Evolutionary conservation across 768 basidiomycete species (phyloP), one percentile per base, ranked within the genome.

Genomic region (Hericium rajendrae): DNA sequence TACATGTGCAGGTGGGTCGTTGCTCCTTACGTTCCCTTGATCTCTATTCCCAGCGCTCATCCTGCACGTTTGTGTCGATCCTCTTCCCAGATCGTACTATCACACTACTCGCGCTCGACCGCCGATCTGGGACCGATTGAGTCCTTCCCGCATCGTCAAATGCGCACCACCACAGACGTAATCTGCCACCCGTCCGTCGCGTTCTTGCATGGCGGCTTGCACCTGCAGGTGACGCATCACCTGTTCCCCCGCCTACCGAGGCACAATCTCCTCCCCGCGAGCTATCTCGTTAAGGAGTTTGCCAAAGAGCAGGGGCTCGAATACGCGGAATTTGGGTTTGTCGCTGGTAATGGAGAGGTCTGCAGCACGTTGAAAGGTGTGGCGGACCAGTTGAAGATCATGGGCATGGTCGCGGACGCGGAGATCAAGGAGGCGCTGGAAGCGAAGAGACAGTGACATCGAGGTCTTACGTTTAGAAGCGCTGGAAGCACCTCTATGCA

Each of bases 131-230:
- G 94, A 12, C 91, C 91, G 1, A 73, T 74, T 28, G 97, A 99
- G 68, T 94, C 92, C 0, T 98, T 97, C 75, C 82, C 88, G 3
- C 86, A 91, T 64, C 86, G 97, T 15, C 97, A 99, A 70, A 74
- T 99, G 65, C 88, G 97, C 51, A 99, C 97, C n/a, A 98, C 97
- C 0, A 88, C 91, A 48, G 97, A 99, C 70, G 92, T 99, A 43
- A 82, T 90, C 59, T 98, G 97, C 71, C 82, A 84, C 2, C 77
- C 85, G 1, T 81, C 83, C 37, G 78, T 97, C 63, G 89, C 80
- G 53, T 97, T 94, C 67, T 72, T 99, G 38, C 97, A 99, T 66
- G 97, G 97, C 11, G 97, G 97, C n/a, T 81, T 99, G 18, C 92
- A 99, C 64, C 83, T 98, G 12, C 97, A 99, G 71, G 91, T 97